A percentile compares a stretch with the other conserved stretches of the same genome.
phyloP scores from a whole-genome alignment of 1,139 yeast genomes.

The Suhomyces coccinellae region DNA sequence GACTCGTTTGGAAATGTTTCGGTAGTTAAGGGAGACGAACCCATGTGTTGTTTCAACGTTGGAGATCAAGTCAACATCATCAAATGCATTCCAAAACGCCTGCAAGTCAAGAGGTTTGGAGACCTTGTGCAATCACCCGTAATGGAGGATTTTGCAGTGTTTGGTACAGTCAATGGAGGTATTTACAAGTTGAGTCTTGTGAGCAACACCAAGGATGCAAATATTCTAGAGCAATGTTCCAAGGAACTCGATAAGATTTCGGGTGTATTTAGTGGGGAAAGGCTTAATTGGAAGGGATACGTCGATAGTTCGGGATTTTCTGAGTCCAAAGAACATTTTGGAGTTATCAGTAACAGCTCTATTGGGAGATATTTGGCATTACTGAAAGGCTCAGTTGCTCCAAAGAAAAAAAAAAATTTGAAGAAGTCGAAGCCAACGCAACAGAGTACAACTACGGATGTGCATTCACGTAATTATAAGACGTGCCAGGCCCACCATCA shows the following conservation, averaged over 20 bases:
- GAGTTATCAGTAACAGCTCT: constrained; percentile 5
- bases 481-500: background rate
- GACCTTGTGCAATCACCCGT: background rate
- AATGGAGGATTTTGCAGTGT: constrained; percentile 17
- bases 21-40: constrained; percentile 12
- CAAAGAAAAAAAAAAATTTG: background rate
- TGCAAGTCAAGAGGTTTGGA: background rate
- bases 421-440: background rate
- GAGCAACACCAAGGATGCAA: background rate
- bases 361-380: constrained; percentile 5
- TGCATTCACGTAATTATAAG: constrained; percentile 3
- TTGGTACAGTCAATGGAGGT: constrained; percentile 43
- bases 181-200: constrained; percentile 22
- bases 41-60: constrained; percentile 24
- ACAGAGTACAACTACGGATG: too few relatives aligned
- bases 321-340: constrained; percentile 6
- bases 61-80: constrained; percentile 37
- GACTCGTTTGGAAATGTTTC: constrained; percentile 37
- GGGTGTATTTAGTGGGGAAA: background rate
- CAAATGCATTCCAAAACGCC: constrained; percentile 5
- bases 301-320: constrained; percentile 5
- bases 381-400: background rate
- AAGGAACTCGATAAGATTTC: constrained; percentile 4
- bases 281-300: constrained; percentile 8
- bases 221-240: background rate